Evolutionary conservation across 768 basidiomycete species (phyloP).

Genomic region (Lentinus brumalis): DNA sequence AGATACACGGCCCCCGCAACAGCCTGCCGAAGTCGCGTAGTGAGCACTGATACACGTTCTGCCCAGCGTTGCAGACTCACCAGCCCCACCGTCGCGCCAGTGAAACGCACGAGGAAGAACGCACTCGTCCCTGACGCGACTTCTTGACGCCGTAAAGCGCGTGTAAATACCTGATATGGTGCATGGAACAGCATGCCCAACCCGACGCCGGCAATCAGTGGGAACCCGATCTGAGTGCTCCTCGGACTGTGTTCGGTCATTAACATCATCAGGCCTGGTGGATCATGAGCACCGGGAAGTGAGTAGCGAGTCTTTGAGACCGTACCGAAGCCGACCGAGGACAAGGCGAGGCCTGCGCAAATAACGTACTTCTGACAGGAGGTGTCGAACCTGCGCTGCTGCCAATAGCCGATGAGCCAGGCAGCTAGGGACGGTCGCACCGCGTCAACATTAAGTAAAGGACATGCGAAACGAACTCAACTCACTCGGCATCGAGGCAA

Average conservation of each 20-base stretch:
- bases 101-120: conserved; percentile 86
- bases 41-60: conserved; percentile 6
- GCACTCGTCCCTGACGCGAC: conserved; percentile 81
- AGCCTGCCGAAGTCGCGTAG: conserved; percentile 46
- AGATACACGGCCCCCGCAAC: conserved; percentile 77
- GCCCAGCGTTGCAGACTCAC: conserved; percentile 43
- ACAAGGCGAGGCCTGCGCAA: conserved; percentile 60
- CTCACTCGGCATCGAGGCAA: conserved; percentile 72
- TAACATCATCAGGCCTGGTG: conserved; percentile 64
- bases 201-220: conserved; percentile 74
- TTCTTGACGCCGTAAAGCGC: conserved; percentile 63
- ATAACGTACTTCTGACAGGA: conserved; percentile 69
- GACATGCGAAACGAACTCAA: conserved; percentile 4
- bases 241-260: conserved; percentile 55
- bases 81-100: conserved; percentile 80
- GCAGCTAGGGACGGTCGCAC: conserved; percentile 45
- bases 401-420: conserved; percentile 77
- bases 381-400: conserved; percentile 55
- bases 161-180: conserved; percentile 79
- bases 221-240: conserved; percentile 53
- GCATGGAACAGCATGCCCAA: conserved; percentile 86
- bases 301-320: conserved; percentile 17
- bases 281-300: neutral
- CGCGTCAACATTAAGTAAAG: conserved; percentile 12
- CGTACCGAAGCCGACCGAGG: conserved; percentile 75